Evolutionary conservation across 2,329 filamentous ascomycete genomes (phyloP), one percentile per base, ranked within the genome.

Genomic region (Aspergillus sp.): DNA sequence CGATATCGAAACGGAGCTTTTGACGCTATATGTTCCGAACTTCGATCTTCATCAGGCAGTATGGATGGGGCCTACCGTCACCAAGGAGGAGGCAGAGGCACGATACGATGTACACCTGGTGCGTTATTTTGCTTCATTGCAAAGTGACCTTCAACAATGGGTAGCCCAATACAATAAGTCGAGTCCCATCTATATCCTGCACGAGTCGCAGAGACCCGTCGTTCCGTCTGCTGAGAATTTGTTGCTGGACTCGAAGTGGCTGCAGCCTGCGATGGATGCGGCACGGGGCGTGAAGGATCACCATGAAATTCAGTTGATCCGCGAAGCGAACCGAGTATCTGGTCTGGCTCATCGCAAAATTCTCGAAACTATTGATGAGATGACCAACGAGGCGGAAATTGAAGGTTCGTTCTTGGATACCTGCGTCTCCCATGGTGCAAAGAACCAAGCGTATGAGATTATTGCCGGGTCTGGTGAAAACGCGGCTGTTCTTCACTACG

Each of bases 401-500:
- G 85, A 95, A 65, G 90, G 83, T 1, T 70, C 84, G 0, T 95
- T 96, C 64, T 68, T 94, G 9, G 83, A 88, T 63, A 77, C 78
- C 25, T 94, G 88, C 65, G 80, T 93, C 50, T 79, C 83, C 45
- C 77, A 84, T 51, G 87, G 86, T 20, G 85, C 86, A 45, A 85
- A 83, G 63, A 83, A 93, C 59, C 89, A 94, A 74, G 85, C 91
- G 1, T 97, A 97, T 69, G 81, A 86, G 56, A 84, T 85, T 51
- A 96, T 97, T 60, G 83, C 93, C 15, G 91, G 89, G 0, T 81
- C 81, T 30, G 91, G 91, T 9, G 78, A 82, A 4, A 84, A 87
- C 13, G 90, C 86, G 0, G 88, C 90, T 4, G 93, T 88, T 1
- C 77, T 96, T 30, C 91, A 96, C 71, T 96, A 96, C 60, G 81